Base-by-base conservation (phyloP, 108 stramenopile species). In the Conticribra weissflogii region DNA sequence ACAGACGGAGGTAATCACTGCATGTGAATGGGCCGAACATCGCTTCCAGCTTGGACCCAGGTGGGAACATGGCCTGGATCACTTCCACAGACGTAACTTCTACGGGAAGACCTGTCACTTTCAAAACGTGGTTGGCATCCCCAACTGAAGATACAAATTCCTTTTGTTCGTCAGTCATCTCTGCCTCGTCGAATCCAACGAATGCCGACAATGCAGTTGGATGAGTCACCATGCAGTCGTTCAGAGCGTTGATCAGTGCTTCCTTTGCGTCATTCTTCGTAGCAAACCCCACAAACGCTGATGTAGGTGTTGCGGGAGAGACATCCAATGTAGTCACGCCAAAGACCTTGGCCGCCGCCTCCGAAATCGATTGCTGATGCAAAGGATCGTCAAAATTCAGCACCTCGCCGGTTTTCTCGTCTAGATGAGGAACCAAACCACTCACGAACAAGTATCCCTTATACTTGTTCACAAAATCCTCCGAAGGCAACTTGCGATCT, bases 261-360 rank as follows among this genome's bases (percentile, higher is more conserved):
- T 85, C 61, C 44, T 78, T 68, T 22, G 76, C 77, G 21, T 90
- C 78, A 22, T 73, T 52, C 49, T 71, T 71, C 30, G 81, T 63
- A 2, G 70, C 54, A 45, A 89, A 90, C 17, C 93, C 93, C 31
- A 95, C 82, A 69, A 89, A 95, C 3, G 86, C 93, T 15, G 87
- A 87, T 9, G 89, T 87, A 8, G 81, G 64, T 33, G 74, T 85
- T 18, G 88, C 86, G n/a, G 86, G 85, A 44, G 53, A 74, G 15
- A 95, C 89, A 56, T 86, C 67, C 65, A 71, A 62, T 2, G 86
- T 65, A 25, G 59, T 72, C 1, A 88, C 79, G 31, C 81, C 85
- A 41, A 92, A 88, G 21, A 88, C 24, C 41, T 63, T 68, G 3
- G 85, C 83, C 31, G 87, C 83, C 14, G 54, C 67, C 58, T 87